These are phyloP conservation scores for Selenicereus undatus DNA, from an alignment of 148 eudicot species.

Conservation along the genomic window DNA sequence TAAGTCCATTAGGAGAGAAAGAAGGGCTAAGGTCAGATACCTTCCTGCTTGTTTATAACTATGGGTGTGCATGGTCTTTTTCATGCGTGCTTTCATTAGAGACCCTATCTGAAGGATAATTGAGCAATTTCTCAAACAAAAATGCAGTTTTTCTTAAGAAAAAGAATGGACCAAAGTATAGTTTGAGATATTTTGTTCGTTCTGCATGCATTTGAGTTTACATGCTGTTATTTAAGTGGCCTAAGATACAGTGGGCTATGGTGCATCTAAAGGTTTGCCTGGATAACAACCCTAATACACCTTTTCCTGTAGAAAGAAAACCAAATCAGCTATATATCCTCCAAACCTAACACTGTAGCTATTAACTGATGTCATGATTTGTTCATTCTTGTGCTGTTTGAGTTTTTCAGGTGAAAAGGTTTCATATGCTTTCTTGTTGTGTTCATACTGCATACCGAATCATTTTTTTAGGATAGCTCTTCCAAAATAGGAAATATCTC, in stretches of 20 bases:
- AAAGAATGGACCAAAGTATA: not conserved
- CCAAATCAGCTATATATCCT: not conserved
- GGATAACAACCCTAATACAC: not conserved
- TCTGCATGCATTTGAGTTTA: not conserved
- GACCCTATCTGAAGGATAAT: not conserved
- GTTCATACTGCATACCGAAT: not conserved
- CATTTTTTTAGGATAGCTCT: not conserved
- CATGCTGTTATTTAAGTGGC: not conserved
- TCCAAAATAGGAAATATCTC: not conserved
- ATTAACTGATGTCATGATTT: not conserved
- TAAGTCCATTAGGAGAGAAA: conserved; percentile 47
- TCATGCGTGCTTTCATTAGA: not conserved
- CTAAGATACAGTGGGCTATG: not conserved
- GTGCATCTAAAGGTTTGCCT: not conserved
- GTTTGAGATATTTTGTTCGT: not conserved
- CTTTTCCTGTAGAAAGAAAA: not conserved
- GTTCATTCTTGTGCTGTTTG: not conserved
- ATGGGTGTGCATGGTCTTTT: not conserved
- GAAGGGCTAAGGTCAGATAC: conserved; percentile 63
- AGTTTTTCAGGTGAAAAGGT: conserved; percentile 2
- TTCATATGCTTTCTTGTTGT: not conserved
- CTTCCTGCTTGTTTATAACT: conserved; percentile 21
- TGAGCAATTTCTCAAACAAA: not conserved
- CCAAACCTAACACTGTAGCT: not conserved
- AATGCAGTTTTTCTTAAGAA: not conserved